A percentile compares a stretch with the other conserved stretches of the same genome.
phyloP scores from a whole-genome alignment of 208 protist species.

The Vickermania ingenoplastis region DNA sequence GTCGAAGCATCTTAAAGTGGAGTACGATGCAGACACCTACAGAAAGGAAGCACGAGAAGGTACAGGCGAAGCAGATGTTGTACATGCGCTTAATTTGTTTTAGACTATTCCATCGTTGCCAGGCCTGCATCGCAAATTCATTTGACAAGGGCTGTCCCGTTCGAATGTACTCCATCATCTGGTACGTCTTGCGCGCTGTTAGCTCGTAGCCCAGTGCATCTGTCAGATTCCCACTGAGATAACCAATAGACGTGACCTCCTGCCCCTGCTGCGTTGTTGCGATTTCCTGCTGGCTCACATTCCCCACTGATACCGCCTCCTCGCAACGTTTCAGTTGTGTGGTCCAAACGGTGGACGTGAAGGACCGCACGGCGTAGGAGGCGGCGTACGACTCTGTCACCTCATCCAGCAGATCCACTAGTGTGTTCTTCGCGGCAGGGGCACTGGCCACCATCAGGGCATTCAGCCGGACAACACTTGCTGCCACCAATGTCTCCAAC shows the following conservation, averaged over 20 bases:
- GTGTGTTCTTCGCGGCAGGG: background rate
- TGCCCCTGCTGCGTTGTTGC: background rate
- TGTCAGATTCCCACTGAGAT: background rate
- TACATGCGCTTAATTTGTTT: slow-evolving; percentile 1
- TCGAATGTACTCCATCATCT: background rate
- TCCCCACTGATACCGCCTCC: background rate
- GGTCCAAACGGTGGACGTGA: background rate
- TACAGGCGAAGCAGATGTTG: background rate
- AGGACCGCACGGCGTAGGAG: background rate
- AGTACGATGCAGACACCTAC: background rate
- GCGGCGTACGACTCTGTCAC: background rate
- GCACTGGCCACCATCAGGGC: background rate
- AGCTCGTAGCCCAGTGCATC: background rate
- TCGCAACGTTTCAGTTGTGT: background rate
- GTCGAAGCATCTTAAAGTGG: background rate
- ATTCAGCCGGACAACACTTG: background rate
- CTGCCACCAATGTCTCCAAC: background rate
- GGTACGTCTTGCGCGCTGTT: background rate
- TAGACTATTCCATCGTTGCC: background rate
- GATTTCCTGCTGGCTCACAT: background rate
- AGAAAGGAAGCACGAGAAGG: background rate
- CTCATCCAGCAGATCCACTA: background rate
- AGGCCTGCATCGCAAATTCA: background rate
- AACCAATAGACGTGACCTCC: background rate
- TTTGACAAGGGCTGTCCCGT: background rate